phyloP scores from a whole-genome alignment of 306 rosid species.

The Quercus ilex region DNA sequence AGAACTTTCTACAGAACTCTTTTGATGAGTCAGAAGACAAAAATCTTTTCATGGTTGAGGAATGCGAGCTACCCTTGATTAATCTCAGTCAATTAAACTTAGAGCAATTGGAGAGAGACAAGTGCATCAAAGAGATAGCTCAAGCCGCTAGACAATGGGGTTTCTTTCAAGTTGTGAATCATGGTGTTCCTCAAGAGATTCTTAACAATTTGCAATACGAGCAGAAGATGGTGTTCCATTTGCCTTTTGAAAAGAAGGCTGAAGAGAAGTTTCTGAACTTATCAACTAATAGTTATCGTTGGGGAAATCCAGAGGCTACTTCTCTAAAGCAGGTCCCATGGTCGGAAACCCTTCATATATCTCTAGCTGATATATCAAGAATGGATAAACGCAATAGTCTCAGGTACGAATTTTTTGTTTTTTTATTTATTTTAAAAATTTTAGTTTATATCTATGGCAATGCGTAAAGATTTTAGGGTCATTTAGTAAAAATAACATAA shows the following conservation, averaged over 20 bases:
- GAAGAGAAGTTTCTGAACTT: conserved; percentile 33
- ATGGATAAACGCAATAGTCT: conserved; percentile 33
- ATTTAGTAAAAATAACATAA: too few relatives aligned
- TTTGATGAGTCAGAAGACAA: neutral
- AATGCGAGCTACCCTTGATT: conserved; percentile 51
- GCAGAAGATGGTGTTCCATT: conserved; percentile 42
- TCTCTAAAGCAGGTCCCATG: conserved; percentile 47
- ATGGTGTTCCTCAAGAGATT: conserved; percentile 47
- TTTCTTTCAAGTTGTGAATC: conserved; percentile 67
- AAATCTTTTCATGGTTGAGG: conserved; percentile 14
- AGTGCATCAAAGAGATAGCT: conserved; percentile 47
- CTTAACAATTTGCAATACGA: conserved; percentile 37
- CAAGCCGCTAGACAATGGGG: conserved; percentile 66
- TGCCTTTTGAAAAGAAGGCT: conserved; percentile 40
- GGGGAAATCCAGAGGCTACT: conserved; percentile 66
- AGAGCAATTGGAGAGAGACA: conserved; percentile 26
- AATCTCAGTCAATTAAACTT: conserved; percentile 40
- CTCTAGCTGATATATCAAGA: conserved; percentile 38
- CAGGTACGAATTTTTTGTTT: conserved; percentile 33
- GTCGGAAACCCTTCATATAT: conserved; percentile 69
- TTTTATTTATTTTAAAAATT: neutral
- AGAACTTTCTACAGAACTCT: conserved; percentile 21
- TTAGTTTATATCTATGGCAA: neutral
- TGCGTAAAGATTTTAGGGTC: too few relatives aligned
- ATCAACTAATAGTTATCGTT: conserved; percentile 45